Base-by-base conservation (phyloP, 1,284 basidiomycete genomes). In the Inonotus hispidus region DNA sequence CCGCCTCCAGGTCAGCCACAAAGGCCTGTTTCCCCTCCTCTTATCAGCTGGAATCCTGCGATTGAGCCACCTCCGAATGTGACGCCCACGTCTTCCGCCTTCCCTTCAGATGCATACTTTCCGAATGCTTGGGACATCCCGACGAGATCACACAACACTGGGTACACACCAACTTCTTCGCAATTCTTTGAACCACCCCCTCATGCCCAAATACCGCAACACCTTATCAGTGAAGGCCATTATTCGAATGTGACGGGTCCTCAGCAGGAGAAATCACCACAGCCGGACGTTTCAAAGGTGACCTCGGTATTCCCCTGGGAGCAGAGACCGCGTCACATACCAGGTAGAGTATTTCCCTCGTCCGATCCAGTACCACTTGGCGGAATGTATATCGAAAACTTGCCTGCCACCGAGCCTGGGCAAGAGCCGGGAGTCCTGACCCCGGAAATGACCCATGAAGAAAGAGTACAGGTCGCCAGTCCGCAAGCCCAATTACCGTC, bases 281-380 rank as follows among this genome's bases (percentile, higher is more conserved):
- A 77, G 59, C 93, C 95, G 1, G 88, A 95, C 70, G 81, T 77
- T 16, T 75, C 73, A 29, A 90, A 90, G 67, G 82, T 95, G 29
- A 87, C 87, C 66, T 77, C 82, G 25, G 79, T 97, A n/a, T 98
- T 98, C 71, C 95, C 95, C 7, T 98, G 95, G 95, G 95, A 98
- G 71, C 81, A 84, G 60, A 82, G 80, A 61, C 82, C 81, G 2
- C 83, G 89, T 52, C 78, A 79, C 47, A 69, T 78, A 60, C 86
- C 92, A 7, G 79, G 80, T 16, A 84, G 93, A 56, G 83, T 90
- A 13, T 94, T 95, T 71, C 93, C 93, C n/a, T 74, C 73, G 19
- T 77, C 82, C 27, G 85, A 89, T 59, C 75, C 80, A 10, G 83
- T 85, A 3, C 81, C 81, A 2, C 81, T 82, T n/a, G 66, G 66